Conservation (phyloP, 495 filamentous ascomycete genomes). For the Podospora australis region DNA sequence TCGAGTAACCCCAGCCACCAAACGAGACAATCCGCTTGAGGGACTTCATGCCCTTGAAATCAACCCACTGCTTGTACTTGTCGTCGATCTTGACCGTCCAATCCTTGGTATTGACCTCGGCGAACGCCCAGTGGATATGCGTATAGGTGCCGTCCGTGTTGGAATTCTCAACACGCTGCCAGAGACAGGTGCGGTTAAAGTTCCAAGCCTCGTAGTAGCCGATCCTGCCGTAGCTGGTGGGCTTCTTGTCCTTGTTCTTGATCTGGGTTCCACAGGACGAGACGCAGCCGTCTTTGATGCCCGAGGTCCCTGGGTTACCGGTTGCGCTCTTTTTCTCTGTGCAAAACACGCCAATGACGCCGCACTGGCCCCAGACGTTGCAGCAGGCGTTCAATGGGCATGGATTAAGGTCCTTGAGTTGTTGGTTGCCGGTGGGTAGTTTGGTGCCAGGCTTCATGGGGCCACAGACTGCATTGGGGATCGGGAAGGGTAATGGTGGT, state of each 20-base stretch:
- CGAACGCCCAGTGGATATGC: constrained; percentile 22
- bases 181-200: constrained; percentile 18
- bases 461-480: constrained; percentile 37
- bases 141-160: constrained; percentile 11
- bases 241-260: constrained; percentile 6
- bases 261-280: constrained; percentile 39
- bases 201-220: constrained; percentile 29
- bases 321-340: constrained; percentile 13
- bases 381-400: constrained; percentile 32
- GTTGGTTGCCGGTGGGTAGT: constrained; percentile 8
- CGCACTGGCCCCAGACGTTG: constrained; percentile 43
- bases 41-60: constrained; percentile 12
- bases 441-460: constrained; percentile 17
- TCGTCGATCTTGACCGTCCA: constrained; percentile 10
- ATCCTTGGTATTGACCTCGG: neutral
- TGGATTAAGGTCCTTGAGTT: constrained; percentile 22
- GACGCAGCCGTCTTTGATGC: too few species aligned
- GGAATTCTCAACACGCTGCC: constrained; percentile 10
- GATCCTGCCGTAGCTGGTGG: constrained; percentile 1
- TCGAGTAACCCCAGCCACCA: constrained; percentile 27
- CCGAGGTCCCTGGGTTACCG: constrained; percentile 33
- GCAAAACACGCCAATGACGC: constrained; percentile 41
- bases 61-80: constrained; percentile 9
- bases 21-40: constrained; percentile 25
- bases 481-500: neutral